Base-by-base conservation (phyloP, 805 yeast genomes). In the Deakozyma indianensis region DNA sequence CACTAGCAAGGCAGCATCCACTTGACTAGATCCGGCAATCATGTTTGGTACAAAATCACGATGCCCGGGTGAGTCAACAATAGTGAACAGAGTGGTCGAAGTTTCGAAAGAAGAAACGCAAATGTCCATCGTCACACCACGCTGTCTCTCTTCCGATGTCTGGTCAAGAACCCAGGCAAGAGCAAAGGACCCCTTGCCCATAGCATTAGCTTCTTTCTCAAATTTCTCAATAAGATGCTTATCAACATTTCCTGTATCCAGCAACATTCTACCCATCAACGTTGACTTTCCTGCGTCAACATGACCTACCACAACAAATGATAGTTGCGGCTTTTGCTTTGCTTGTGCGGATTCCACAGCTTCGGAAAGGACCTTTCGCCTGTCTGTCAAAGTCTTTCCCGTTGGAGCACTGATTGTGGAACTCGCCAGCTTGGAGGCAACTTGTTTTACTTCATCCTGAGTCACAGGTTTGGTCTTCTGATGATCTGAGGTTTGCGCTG, bases 211-310 rank as follows among this genome's bases (percentile, higher is more conserved):
- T 50, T 83, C 87, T 50, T 73, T 73, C 38, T 77, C 72, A 45
- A 77, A 65, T 53, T 77, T 80, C 53, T 77, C 75, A 11, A 82
- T 68, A 1, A 80, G 73, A 43, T 77, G 75, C 29, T 77, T 71
- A 53, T 79, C 82, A 3, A 83, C 77, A 2, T 77, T 77, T 4
- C 82, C 81, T 23, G 74, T 60, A 53, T 83, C 90, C 48, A 74
- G 77, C 35, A 83, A 59, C 32, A 83, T 59, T 42, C 92, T 62
- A 4, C 94, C 94, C 74, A 83, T 75, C 43, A 83, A 66, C 1
- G 94, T 83, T 2, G 87, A 80, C 56, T 83, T 83, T 15, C 94
- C 94, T 0, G 90, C 84, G 60, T 83, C 94, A 4, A 83, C 90
- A 59, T 83, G 94, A 9, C 94, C 92, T 52, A 83, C 80, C 3